Evolutionary conservation across 2,329 filamentous ascomycete genomes (phyloP), one percentile per base, ranked within the genome.

Genomic region (Claviceps sorghi): DNA sequence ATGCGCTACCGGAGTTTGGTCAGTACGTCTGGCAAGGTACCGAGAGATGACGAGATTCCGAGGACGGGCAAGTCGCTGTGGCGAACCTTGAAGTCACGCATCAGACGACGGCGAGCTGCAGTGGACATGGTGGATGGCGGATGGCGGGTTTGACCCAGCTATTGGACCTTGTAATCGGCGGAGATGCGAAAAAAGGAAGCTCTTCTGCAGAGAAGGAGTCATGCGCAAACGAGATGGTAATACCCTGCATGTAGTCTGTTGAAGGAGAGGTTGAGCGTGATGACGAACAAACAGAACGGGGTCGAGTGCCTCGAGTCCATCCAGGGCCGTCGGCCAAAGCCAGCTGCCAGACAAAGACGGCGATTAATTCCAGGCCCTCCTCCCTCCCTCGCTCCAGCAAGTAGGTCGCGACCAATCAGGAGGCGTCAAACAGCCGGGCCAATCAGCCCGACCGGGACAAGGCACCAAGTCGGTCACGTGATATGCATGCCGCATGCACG

Each of bases 31-130:
- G 17, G 22, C 52, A 34, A 49, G 38, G 4, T 29, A 5, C 11
- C 26, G 7, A 36, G 6, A 17, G 2, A n/a, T 19, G 11, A n/a
- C 10, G 36, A 38, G 7, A 9, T 15, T 22, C 26, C 26, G 26
- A 26, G 3, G 26, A 26, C 26, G 26, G 38, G 32, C 38, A 13
- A 43, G 13, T 36, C 11, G 3, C 13, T 13, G 43, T 55, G 59
- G 65, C 79, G 55, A 69, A 94, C 89, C 86, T 97, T 97, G 80
- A 97, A 97, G 76, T 97, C 93, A 69, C 93, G 87, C 93, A 98
- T 97, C 69, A 98, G 77, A 67, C 93, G 88, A 67, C 93, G 87
- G 67, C 93, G 86, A 60, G 93, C 93, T 60, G 91, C 86, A 58
- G 93, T 97, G 63, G 91, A 97, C 91, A 76, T 76, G 54, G 49